Evolutionary conservation across 2,329 filamentous ascomycete species (phyloP), one percentile per base, ranked within the genome.

Genomic region (Sclerotinia borealis): DNA sequence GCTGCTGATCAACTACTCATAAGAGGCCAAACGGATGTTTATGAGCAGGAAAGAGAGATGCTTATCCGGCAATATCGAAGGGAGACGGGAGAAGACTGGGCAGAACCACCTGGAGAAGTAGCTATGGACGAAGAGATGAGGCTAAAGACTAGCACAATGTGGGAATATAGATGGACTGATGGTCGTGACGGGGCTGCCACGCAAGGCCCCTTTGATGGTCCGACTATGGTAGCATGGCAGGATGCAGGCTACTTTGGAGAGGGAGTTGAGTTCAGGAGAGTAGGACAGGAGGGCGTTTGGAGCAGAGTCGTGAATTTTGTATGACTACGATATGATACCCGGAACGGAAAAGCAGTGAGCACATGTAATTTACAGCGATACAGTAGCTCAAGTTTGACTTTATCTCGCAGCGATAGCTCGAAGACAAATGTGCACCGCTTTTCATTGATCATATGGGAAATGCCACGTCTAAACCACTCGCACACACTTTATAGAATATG

Each of bases 141-240:
- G 1, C 39, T 34, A 7, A 61, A 62, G 41, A 68, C 72, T 13
- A 65, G 70, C 1, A 77, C 77, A 41, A 83, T 85, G 80, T 99
- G 93, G 93, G 91, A 98, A 76, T 99, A 92, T 75, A 84, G 91
- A 64, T 99, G 95, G 95, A 88, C 86, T 45, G 92, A 96, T 74
- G 91, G 91, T 22, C 83, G 92, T 47, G 93, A 96, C 72, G 89
- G 85, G 34, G 91, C 85, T 13, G 83, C 85, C 54, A 83, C 84
- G 64, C 92, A 99, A 75, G 95, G 95, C 0, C 93, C 95, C 0
- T 99, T 92, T 75, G 92, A 97, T 73, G 85, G 83, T 9, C 75
- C 82, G 6, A 93, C 89, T 43, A 98, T 99, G 95, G 85, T 87
- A 71, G 90, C 91, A 2, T 99, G 95, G 95, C 86, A 89, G 69